Evolutionary conservation across 495 filamentous ascomycete species (phyloP).

Genomic region (Ramalina peruviana): DNA sequence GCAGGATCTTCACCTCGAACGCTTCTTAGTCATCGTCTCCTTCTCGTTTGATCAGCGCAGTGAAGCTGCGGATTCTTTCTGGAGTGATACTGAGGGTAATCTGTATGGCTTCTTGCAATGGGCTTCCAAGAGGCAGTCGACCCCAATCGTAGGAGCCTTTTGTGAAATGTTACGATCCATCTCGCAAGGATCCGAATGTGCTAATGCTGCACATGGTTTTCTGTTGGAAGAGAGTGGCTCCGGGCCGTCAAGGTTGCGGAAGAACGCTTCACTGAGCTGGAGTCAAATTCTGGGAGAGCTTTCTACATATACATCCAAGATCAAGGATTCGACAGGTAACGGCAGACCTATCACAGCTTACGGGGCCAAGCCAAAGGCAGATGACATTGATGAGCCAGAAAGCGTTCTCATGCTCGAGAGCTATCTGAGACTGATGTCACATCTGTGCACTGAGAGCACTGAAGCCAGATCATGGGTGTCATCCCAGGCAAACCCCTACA

Average conservation of each 20-base stretch:
- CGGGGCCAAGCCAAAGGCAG: conserved; percentile 49
- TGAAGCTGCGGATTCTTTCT: conserved; percentile 75
- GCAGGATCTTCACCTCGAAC: conserved; percentile 65
- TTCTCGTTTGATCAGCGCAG: conserved; percentile 76
- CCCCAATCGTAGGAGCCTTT: conserved; percentile 84
- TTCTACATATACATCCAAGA: conserved; percentile 53
- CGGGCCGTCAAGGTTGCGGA: conserved; percentile 53
- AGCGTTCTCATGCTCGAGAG: conserved; percentile 83
- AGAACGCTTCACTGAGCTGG: conserved; percentile 76
- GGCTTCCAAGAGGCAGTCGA: conserved; percentile 84
- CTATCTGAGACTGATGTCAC: conserved; percentile 74
- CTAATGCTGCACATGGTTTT: conserved; percentile 71
- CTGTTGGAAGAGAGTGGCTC: conserved; percentile 72
- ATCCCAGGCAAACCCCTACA: conserved; percentile 42
- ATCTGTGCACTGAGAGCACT: conserved; percentile 55
- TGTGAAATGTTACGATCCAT: conserved; percentile 88
- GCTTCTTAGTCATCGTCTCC: conserved; percentile 81
- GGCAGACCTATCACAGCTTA: conserved; percentile 42
- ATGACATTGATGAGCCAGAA: conserved; percentile 63
- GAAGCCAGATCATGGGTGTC: conserved; percentile 56
- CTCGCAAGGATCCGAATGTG: conserved; percentile 64
- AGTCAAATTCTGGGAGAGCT: conserved; percentile 83
- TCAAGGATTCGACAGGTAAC: conserved; percentile 46
- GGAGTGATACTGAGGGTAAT: conserved; percentile 78
- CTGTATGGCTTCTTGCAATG: conserved; percentile 87